A percentile compares a stretch with the other conserved stretches of the same genome.
These are phyloP conservation scores for Gomphus sp. DNA, from an alignment of 1,284 basidiomycete genomes.

Conservation along the genomic window DNA sequence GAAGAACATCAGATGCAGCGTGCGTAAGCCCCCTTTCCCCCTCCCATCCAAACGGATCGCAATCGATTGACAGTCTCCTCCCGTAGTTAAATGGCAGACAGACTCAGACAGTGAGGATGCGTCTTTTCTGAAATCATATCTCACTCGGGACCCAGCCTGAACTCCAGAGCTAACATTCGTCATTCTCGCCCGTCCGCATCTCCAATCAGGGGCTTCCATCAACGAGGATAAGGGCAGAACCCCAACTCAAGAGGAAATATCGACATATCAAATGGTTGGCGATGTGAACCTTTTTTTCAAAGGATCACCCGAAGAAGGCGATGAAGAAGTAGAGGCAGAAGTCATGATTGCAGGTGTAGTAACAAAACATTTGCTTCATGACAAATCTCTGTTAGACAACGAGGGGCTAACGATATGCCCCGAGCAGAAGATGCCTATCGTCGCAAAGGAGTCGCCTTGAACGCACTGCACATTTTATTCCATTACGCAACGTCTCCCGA, in stretches of 20 bases:
- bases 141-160: background rate
- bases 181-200: constrained; percentile 48
- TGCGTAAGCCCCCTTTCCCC: constrained; percentile 28
- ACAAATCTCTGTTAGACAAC: background rate
- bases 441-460: constrained; percentile 57
- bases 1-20: constrained; percentile 93
- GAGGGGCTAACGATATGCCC: background rate
- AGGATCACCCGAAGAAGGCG: constrained; percentile 27
- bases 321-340: constrained; percentile 51
- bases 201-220: constrained; percentile 9
- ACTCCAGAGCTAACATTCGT: constrained; percentile 82
- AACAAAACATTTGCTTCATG: background rate
- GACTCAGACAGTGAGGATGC: constrained; percentile 72
- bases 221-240: constrained; percentile 10
- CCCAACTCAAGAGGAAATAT: constrained; percentile 23
- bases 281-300: constrained; percentile 91
- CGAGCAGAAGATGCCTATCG: constrained; percentile 46
- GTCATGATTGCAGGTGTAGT: constrained; percentile 75
- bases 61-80: background rate
- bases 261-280: constrained; percentile 69
- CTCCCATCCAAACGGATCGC: background rate
- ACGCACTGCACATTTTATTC: constrained; percentile 59
- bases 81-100: constrained; percentile 70
- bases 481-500: constrained; percentile 40
- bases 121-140: background rate